A percentile compares a stretch with the other conserved stretches of the same genome.
Conservation (phyloP, 1,139 yeast species). For the Candida glucosophila region DNA sequence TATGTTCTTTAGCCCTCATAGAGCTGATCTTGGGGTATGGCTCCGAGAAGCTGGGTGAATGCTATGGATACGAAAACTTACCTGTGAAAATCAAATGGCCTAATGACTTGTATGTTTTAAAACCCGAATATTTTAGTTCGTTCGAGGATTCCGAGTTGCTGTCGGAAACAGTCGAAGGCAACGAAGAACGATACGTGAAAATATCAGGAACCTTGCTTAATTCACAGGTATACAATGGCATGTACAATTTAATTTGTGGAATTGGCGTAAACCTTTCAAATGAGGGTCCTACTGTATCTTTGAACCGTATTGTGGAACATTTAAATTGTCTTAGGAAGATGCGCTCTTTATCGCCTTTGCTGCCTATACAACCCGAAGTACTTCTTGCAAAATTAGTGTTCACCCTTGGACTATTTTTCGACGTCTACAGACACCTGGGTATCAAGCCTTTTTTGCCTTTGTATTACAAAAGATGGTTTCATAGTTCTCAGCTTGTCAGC, state of each 20-base stretch:
- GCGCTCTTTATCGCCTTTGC: conserved; percentile 34
- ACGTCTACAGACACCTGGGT: conserved; percentile 55
- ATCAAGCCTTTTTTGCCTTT: conserved; percentile 59
- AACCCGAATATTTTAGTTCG: conserved; percentile 44
- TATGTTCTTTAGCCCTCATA: conserved; percentile 75
- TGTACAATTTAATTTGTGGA: conserved; percentile 66
- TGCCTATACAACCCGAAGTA: conserved; percentile 49
- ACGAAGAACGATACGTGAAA: conserved; percentile 53
- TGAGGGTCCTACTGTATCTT: conserved; percentile 86
- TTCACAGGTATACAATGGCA: conserved; percentile 54
- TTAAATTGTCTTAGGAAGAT: conserved; percentile 43
- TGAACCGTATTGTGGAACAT: conserved; percentile 58
- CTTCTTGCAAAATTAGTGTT: conserved; percentile 64
- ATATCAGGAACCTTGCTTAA: conserved; percentile 82
- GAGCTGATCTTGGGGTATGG: conserved; percentile 64
- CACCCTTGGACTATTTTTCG: conserved; percentile 54
- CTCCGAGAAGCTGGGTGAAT: conserved; percentile 29
- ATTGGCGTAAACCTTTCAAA: conserved; percentile 81
- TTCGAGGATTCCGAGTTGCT: conserved; percentile 21
- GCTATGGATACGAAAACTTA: conserved; percentile 57
- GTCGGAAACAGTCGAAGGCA: conserved; percentile 30
- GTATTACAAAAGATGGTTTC: conserved; percentile 85
- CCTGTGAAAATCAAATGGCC: conserved; percentile 95
- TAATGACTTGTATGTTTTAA: conserved; percentile 75
- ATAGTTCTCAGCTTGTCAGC: conserved; percentile 59